These are phyloP conservation scores for Tieghemiomyces parasiticus DNA, from an alignment of 192 early-diverging fungal species.

Conservation along the genomic window DNA sequence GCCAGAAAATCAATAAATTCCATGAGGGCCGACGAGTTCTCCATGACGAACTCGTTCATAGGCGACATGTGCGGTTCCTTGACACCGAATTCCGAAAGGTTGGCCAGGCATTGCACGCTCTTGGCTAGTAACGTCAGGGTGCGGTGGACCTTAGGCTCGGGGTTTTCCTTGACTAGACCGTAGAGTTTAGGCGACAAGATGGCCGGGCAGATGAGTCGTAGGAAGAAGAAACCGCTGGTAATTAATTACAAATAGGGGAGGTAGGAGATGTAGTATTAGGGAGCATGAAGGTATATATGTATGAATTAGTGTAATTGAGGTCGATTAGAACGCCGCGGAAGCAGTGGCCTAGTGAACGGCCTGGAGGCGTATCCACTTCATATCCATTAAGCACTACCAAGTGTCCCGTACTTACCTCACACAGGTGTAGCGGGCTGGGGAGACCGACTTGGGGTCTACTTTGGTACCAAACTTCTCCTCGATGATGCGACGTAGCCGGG, in stretches of 20 bases:
- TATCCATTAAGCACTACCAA: too few species aligned
- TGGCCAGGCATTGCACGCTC: constrained; percentile 52
- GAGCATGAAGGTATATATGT: too few species aligned
- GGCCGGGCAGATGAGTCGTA: constrained; percentile 54
- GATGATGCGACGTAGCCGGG: constrained; percentile 14
- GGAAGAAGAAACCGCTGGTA: constrained; percentile 56
- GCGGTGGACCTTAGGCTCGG: constrained; percentile 33
- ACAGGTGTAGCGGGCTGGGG: constrained; percentile 23
- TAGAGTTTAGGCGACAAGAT: constrained; percentile 55
- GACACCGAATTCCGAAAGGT: constrained; percentile 40
- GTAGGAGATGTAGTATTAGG: too few species aligned
- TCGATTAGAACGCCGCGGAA: too few species aligned
- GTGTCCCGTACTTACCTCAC: too few species aligned
- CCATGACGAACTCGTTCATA: constrained; percentile 44
- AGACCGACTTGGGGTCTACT: neutral
- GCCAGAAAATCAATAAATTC: constrained; percentile 43
- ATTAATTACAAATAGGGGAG: too few species aligned
- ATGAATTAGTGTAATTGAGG: too few species aligned
- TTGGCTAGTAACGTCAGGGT: constrained; percentile 59
- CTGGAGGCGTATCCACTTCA: too few species aligned
- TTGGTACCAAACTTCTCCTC: constrained; percentile 4
- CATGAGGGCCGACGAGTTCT: constrained; percentile 39
- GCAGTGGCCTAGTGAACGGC: too few species aligned
- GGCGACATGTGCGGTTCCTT: constrained; percentile 56
- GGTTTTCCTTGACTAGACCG: constrained; percentile 41